A percentile compares a stretch with the other conserved stretches of the same genome.
Conservation (phyloP, 1,284 basidiomycete genomes). For the Marasmius sp. region DNA sequence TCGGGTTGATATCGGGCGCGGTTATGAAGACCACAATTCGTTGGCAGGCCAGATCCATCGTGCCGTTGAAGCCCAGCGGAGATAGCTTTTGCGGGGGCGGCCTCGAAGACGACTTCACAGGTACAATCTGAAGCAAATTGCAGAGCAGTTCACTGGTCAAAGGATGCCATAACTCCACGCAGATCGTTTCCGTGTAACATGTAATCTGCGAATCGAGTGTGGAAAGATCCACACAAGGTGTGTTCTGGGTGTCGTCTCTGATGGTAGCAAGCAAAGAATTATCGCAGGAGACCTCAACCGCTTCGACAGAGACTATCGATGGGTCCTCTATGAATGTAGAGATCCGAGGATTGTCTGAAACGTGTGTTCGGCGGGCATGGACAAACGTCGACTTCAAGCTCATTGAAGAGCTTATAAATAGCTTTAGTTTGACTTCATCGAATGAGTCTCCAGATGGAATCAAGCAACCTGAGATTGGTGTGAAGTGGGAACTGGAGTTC, state of each 20-base stretch:
- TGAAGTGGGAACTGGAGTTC: slow-evolving; percentile 33
- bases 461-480: slow-evolving; percentile 20
- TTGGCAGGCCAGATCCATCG: slow-evolving; percentile 58
- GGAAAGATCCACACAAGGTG: slow-evolving; percentile 48
- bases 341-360: not conserved
- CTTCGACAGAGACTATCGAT: slow-evolving; percentile 56
- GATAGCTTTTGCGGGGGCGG: slow-evolving; percentile 23
- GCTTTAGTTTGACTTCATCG: slow-evolving; percentile 33
- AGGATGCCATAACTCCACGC: slow-evolving; percentile 74
- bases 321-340: slow-evolving; percentile 37
- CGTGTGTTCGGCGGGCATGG: slow-evolving; percentile 30
- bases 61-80: slow-evolving; percentile 50
- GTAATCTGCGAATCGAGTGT: slow-evolving; percentile 55
- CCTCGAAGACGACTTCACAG: slow-evolving; percentile 15
- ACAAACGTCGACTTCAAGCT: slow-evolving; percentile 44
- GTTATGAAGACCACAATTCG: slow-evolving; percentile 72
- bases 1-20: slow-evolving; percentile 75
- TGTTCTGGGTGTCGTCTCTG: slow-evolving; percentile 40
- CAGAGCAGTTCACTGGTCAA: slow-evolving; percentile 57
- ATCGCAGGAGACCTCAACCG: slow-evolving; percentile 45
- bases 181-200: slow-evolving; percentile 59
- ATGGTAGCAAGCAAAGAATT: slow-evolving; percentile 49
- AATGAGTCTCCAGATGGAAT: slow-evolving; percentile 15
- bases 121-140: slow-evolving; percentile 39
- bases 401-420: slow-evolving; percentile 33